A percentile compares a stretch with the other conserved stretches of the same genome.
Conservation (phyloP, 2,329 filamentous ascomycete genomes). For the Fusarium domesticum region DNA sequence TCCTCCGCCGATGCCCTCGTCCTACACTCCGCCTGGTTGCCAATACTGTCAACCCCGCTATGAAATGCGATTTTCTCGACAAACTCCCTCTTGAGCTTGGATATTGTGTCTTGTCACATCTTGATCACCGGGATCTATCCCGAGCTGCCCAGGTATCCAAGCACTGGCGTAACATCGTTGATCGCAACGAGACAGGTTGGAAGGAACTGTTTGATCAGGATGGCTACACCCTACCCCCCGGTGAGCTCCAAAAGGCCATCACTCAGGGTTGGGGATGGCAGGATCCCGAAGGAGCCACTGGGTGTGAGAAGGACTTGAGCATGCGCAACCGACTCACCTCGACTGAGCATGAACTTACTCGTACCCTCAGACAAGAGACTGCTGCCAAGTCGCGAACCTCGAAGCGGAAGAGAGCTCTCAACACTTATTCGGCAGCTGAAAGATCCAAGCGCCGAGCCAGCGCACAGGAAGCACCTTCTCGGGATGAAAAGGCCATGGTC, state of each 20-base stretch:
- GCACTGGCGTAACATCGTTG: constrained; percentile 86
- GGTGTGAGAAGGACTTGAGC: constrained; percentile 79
- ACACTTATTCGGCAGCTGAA: constrained; percentile 44
- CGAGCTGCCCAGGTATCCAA: constrained; percentile 90
- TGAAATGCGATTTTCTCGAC: constrained; percentile 90
- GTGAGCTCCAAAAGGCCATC: constrained; percentile 83
- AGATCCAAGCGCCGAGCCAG: constrained; percentile 53
- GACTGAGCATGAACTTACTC: constrained; percentile 51
- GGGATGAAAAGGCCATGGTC: constrained; percentile 41
- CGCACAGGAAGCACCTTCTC: constrained; percentile 44
- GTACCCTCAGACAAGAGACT: constrained; percentile 40
- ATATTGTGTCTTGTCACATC: constrained; percentile 80
- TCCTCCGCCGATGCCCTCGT: constrained; percentile 82
- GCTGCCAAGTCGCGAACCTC: constrained; percentile 47
- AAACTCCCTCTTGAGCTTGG: constrained; percentile 83
- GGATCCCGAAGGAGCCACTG: constrained; percentile 70
- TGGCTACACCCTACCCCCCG: constrained; percentile 72
- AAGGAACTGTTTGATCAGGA: constrained; percentile 86
- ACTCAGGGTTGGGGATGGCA: constrained; percentile 97
- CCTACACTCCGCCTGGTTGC: constrained; percentile 87
- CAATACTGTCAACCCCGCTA: constrained; percentile 83
- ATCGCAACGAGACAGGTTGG: constrained; percentile 94
- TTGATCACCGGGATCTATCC: constrained; percentile 83
- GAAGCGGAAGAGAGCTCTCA: constrained; percentile 55
- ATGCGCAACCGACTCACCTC: constrained; percentile 50